Conservation (phyloP, 352 stramenopile genomes). For the Pythium phragmiticola region DNA sequence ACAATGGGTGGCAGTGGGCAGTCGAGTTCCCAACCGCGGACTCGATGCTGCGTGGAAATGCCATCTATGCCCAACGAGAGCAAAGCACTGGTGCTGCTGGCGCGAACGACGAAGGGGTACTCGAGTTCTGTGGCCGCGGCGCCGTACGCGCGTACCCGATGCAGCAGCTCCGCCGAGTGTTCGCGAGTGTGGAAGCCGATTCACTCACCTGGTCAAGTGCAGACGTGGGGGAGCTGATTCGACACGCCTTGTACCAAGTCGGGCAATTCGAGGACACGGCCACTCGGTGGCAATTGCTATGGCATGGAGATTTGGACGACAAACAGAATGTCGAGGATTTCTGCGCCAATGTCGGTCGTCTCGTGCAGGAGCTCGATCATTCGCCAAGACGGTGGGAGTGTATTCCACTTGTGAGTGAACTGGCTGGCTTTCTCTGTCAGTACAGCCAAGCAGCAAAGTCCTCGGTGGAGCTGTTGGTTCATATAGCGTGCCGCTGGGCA, state of each 20-base stretch:
- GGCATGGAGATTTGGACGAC: constrained; percentile 45
- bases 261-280: constrained; percentile 9
- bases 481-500: constrained; percentile 34
- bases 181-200: constrained; percentile 41
- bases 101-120: constrained; percentile 28
- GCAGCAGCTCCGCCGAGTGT: constrained; percentile 48
- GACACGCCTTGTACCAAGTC: constrained; percentile 50
- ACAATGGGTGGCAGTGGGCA: constrained; percentile 5
- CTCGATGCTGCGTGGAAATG: constrained; percentile 33
- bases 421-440: constrained; percentile 33
- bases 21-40: background rate
- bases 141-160: constrained; percentile 47
- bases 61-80: constrained; percentile 38
- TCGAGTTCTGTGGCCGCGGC: constrained; percentile 32
- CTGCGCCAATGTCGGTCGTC: constrained; percentile 24
- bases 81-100: constrained; percentile 9
- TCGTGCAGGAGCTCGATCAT: constrained; percentile 10
- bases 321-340: constrained; percentile 7
- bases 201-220: constrained; percentile 39
- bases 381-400: constrained; percentile 22
- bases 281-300: constrained; percentile 10
- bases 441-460: constrained; percentile 16
- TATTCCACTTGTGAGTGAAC: constrained; percentile 37
- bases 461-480: constrained; percentile 25
- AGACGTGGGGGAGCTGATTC: constrained; percentile 34